Percentiles rank a stretch among this genome's conserved stretches.
Conservation (phyloP, 2,329 filamentous ascomycete species). For the Ceratocystis smalleyi region DNA sequence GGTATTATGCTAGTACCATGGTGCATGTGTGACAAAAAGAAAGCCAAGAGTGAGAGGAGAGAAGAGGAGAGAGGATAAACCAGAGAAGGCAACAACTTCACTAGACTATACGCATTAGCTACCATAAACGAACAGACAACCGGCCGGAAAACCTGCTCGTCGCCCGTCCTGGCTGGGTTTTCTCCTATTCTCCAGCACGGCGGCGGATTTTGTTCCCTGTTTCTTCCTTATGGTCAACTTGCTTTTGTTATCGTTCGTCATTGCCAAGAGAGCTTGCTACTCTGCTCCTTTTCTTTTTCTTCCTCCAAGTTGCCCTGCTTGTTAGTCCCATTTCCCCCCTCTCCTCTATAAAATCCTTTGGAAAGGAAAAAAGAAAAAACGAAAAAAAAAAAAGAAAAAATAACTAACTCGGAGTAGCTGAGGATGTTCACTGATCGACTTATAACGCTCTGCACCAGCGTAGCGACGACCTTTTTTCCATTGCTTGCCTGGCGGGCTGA, state of each 20-base stretch:
- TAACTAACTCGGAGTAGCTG: neutral
- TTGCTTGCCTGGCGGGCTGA: neutral
- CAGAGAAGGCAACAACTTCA: neutral
- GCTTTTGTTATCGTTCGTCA: neutral
- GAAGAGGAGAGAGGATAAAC: neutral
- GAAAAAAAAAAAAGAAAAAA: neutral
- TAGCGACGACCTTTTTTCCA: neutral
- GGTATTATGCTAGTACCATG: no score
- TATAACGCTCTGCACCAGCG: neutral
- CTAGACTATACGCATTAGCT: no score
- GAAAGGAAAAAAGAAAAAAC: neutral
- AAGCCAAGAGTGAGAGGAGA: neutral
- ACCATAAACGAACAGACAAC: neutral
- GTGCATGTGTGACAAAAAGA: neutral
- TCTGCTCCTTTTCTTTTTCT: neutral
- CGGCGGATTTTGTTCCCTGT: neutral
- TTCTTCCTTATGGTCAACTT: neutral
- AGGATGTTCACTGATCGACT: neutral
- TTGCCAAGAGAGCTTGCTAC: neutral
- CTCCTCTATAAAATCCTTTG: neutral
- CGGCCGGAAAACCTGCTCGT: neutral
- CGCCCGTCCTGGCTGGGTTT: neutral
- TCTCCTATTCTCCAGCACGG: neutral
- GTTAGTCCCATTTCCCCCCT: neutral
- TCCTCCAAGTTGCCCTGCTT: constrained; percentile 2